These are phyloP conservation scores for Blastocystis sp. DNA, from an alignment of 352 stramenopile species.

Conservation along the genomic window DNA sequence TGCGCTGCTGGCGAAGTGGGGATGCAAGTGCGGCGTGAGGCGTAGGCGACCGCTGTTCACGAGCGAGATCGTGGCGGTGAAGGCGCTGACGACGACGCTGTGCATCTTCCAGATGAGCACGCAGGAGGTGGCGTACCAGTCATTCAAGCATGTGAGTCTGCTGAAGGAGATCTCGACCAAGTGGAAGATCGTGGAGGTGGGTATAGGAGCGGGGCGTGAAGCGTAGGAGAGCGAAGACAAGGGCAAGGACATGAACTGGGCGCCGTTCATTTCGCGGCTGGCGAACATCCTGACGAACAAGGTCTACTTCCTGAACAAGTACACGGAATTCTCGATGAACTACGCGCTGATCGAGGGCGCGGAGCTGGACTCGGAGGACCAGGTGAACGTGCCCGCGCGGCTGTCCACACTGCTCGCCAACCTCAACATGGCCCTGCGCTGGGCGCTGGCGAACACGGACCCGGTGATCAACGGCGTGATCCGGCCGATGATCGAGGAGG, in stretches of 20 bases:
- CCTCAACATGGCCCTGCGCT: slow-evolving; percentile 52
- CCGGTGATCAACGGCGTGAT: slow-evolving; percentile 62
- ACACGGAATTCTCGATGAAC: slow-evolving; percentile 53
- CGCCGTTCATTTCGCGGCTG: slow-evolving; percentile 69
- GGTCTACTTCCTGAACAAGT: slow-evolving; percentile 67
- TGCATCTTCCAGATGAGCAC: slow-evolving; percentile 62
- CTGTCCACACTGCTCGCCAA: slow-evolving; percentile 61
- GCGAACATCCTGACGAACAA: slow-evolving; percentile 69
- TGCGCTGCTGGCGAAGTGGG: slow-evolving; percentile 44
- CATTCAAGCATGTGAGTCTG: slow-evolving; percentile 32
- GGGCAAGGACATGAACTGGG: slow-evolving; percentile 35
- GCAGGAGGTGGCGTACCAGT: slow-evolving; percentile 55
- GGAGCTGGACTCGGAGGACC: slow-evolving; percentile 58
- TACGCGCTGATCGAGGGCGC: slow-evolving; percentile 49
- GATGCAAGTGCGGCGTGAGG: neutral
- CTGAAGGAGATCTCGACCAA: slow-evolving; percentile 62
- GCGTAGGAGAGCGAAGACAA: slow-evolving; percentile 67
- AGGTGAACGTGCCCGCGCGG: slow-evolving; percentile 66
- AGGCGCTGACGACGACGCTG: slow-evolving; percentile 63
- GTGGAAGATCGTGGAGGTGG: slow-evolving; percentile 61
- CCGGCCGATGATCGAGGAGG: slow-evolving; percentile 64
- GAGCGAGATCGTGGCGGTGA: slow-evolving; percentile 64
- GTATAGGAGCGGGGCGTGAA: neutral
- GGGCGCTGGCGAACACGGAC: slow-evolving; percentile 52
- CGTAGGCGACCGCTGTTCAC: slow-evolving; percentile 63